A percentile compares a stretch with the other conserved stretches of the same genome.
These are phyloP conservation scores for Moniliella sp. DNA, from an alignment of 1,284 basidiomycete species.

Conservation along the genomic window DNA sequence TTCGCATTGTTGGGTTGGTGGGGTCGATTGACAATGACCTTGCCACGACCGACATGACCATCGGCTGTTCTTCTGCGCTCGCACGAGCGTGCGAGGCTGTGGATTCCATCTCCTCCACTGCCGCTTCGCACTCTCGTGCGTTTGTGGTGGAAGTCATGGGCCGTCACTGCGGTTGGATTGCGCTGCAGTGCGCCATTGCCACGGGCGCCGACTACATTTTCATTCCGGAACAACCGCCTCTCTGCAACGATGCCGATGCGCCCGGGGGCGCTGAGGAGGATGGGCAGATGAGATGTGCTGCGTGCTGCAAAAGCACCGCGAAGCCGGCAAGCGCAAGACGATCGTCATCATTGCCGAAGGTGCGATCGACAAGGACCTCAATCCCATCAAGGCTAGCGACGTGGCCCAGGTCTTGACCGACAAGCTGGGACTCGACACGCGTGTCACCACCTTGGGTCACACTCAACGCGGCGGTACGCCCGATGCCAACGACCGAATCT, in stretches of 20 bases:
- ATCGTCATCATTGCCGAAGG: conserved; percentile 96
- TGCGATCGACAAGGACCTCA: conserved; percentile 62
- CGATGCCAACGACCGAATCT: conserved; percentile 71
- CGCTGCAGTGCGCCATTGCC: conserved; percentile 73
- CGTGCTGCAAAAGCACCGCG: conserved; percentile 68
- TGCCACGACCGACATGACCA: conserved; percentile 88
- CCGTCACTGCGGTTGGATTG: conserved; percentile 89
- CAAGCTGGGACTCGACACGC: conserved; percentile 69
- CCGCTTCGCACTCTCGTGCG: conserved; percentile 78
- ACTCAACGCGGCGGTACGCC: conserved; percentile 84
- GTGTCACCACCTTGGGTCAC: conserved; percentile 94
- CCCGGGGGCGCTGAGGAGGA: too few relatives aligned
- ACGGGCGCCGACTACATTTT: conserved; percentile 91
- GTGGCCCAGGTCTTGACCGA: conserved; percentile 73
- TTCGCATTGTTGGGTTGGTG: conserved; percentile 87
- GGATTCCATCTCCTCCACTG: conserved; percentile 92
- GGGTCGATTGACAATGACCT: conserved; percentile 98
- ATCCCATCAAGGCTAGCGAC: conserved; percentile 71
- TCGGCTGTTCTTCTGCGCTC: conserved; percentile 80
- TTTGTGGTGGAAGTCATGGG: conserved; percentile 99
- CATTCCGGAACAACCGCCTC: conserved; percentile 75
- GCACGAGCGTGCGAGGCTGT: conserved; percentile 91
- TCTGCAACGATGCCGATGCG: conserved; percentile 35
- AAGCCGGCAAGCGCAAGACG: conserved; percentile 80
- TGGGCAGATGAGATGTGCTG: conserved; percentile 86